Conservation (phyloP, 768 basidiomycete species). For the Auriscalpium orientale region DNA sequence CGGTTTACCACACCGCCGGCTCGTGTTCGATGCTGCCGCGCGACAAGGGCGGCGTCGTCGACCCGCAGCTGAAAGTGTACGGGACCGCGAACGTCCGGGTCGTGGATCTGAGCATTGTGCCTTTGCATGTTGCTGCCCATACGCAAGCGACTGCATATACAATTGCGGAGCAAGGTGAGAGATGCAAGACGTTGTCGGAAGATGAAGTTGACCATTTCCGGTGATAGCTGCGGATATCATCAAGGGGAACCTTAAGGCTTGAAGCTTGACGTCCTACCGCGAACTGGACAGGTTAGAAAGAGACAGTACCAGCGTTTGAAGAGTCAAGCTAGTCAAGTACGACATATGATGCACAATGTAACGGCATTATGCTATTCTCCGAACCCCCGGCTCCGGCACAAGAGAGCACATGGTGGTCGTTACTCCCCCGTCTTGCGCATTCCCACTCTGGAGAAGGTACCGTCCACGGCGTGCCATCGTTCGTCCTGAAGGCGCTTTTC, state of each 20-base stretch:
- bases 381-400: background rate
- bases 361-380: background rate
- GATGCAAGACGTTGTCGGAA: background rate
- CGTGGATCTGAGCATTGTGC: conserved; percentile 44
- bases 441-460: no score
- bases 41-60: conserved; percentile 45
- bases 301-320: no score
- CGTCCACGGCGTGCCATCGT: no score
- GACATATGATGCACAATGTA: background rate
- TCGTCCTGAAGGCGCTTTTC: background rate
- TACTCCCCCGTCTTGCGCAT: no score
- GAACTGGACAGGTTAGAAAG: no score
- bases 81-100: conserved; percentile 51
- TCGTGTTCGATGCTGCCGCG: conserved; percentile 48
- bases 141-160: conserved; percentile 39
- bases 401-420: background rate
- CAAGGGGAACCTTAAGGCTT: conserved; percentile 7
- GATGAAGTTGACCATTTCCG: background rate
- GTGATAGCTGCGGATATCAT: conserved; percentile 23
- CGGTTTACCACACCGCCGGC: conserved; percentile 35
- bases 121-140: conserved; percentile 42
- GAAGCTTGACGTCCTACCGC: no score
- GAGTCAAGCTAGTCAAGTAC: no score
- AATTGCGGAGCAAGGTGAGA: conserved; percentile 40
- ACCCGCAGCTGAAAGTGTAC: conserved; percentile 43